Evolutionary conservation across 306 rosid species (phyloP).

Genomic region (Pterocarpus santalinus): DNA sequence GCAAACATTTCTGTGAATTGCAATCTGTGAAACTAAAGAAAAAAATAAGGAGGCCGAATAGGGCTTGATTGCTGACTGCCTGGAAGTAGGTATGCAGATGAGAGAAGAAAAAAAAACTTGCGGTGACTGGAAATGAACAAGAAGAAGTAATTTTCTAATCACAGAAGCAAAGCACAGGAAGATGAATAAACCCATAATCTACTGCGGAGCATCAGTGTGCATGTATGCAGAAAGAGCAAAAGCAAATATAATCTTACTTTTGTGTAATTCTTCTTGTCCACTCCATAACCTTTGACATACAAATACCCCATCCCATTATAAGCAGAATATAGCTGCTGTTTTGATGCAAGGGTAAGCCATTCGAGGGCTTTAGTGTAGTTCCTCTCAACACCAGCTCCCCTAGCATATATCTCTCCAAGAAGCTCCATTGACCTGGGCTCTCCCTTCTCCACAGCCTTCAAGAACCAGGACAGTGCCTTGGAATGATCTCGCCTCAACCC

Average conservation of each 20-base stretch:
- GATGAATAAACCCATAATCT: background rate
- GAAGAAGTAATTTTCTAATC: background rate
- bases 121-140: background rate
- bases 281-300: slow-evolving; percentile 94
- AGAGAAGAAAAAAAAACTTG: background rate
- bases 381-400: slow-evolving; percentile 96
- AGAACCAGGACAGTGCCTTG: slow-evolving; percentile 86
- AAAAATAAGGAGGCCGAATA: too few species aligned
- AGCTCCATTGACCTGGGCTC: slow-evolving; percentile 97
- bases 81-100: background rate
- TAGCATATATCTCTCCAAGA: slow-evolving; percentile 94
- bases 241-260: slow-evolving; percentile 59
- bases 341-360: slow-evolving; percentile 92
- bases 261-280: slow-evolving; percentile 85
- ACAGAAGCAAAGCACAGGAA: slow-evolving; percentile 31
- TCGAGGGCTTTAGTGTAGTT: slow-evolving; percentile 91
- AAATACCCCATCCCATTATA: slow-evolving; percentile 97
- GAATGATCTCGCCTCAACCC: slow-evolving; percentile 93
- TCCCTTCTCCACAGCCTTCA: slow-evolving; percentile 93
- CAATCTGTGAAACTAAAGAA: background rate
- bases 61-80: background rate
- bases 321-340: slow-evolving; percentile 81
- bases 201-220: background rate
- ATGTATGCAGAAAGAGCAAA: slow-evolving; percentile 18
- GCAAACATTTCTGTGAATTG: background rate